These are phyloP conservation scores for Vitis vinifera DNA, from an alignment of 164 flowering plant species.

Conservation along the genomic window ASM3070453v1 NC_081816.1:8777501-8778000, in stretches of 20 bases:
- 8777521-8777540: slow-evolving; percentile 88
- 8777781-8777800: no score
- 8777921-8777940: neutral
- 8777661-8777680: slow-evolving; percentile 90
- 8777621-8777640: slow-evolving; percentile 87
- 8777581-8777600: slow-evolving; percentile 93
- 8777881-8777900: neutral
- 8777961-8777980: neutral
- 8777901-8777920: neutral
- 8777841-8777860: neutral
- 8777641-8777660: slow-evolving; percentile 92
- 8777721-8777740: neutral
- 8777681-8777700: slow-evolving; percentile 98
- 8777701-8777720: slow-evolving; percentile 47
- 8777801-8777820: neutral
- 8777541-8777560: slow-evolving; percentile 94
- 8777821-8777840: neutral
- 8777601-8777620: slow-evolving; percentile 85
- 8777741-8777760: no score
- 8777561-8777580: slow-evolving; percentile 89
- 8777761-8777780: no score
- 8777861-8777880: neutral
- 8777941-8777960: neutral
- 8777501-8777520: slow-evolving; percentile 85
- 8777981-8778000: neutral